Percentiles rank a stretch among this genome's conserved stretches.
phyloP scores from a whole-genome alignment of 169 alveolate species.

The Blepharisma undulans region DNA sequence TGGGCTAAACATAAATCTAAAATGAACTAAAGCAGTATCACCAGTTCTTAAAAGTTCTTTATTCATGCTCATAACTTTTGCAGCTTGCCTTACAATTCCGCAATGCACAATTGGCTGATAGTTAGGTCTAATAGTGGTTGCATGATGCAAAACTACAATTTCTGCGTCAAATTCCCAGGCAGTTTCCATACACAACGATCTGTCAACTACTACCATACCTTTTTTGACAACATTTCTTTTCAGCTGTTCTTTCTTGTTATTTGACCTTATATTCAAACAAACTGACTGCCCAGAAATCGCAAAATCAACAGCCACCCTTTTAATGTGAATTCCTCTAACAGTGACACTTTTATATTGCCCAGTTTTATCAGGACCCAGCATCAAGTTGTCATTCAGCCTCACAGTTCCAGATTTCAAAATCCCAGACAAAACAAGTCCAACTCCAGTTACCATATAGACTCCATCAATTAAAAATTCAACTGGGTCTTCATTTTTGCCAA shows the following conservation, averaged over 20 bases:
- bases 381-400: slow-evolving; percentile 51
- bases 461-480: slow-evolving; percentile 72
- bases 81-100: slow-evolving; percentile 84
- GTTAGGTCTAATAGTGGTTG: slow-evolving; percentile 75
- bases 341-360: slow-evolving; percentile 72
- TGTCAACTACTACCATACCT: slow-evolving; percentile 82
- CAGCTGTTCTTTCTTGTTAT: slow-evolving; percentile 65
- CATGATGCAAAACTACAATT: slow-evolving; percentile 81
- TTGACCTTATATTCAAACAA: slow-evolving; percentile 72
- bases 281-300: slow-evolving; percentile 79
- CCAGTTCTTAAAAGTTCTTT: slow-evolving; percentile 76
- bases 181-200: slow-evolving; percentile 49
- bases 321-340: slow-evolving; percentile 76
- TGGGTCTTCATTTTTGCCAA: slow-evolving; percentile 63
- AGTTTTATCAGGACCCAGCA: slow-evolving; percentile 81
- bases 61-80: slow-evolving; percentile 61
- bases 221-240: slow-evolving; percentile 68
- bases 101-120: slow-evolving; percentile 85
- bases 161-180: slow-evolving; percentile 81
- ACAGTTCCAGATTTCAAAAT: slow-evolving; percentile 76
- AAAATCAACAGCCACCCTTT: slow-evolving; percentile 69
- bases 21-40: slow-evolving; percentile 74
- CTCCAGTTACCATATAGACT: slow-evolving; percentile 75
- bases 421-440: slow-evolving; percentile 85
- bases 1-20: slow-evolving; percentile 80